These are phyloP conservation scores for Austroboletus novae-zelandiae DNA, from an alignment of 1,284 basidiomycete species.

Conservation along the genomic window DNA sequence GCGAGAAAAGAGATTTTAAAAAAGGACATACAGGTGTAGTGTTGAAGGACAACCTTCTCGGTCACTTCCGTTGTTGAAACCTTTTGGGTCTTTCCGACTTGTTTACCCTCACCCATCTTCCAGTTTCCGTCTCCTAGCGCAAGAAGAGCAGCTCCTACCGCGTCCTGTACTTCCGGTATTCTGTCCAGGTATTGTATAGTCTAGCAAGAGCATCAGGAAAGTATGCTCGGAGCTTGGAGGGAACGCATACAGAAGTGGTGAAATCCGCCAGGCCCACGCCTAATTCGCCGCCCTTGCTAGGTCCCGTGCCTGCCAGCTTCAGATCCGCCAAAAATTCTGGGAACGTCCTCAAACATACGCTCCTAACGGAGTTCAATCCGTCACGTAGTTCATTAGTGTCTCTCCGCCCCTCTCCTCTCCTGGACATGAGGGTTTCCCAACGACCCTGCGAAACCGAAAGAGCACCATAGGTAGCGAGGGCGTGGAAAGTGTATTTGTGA, in stretches of 20 bases:
- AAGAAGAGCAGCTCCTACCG: conserved; percentile 60
- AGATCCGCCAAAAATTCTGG: conserved; percentile 78
- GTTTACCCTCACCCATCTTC: conserved; percentile 81
- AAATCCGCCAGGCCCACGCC: conserved; percentile 65
- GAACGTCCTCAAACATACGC: conserved; percentile 72
- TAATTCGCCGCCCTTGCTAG: conserved; percentile 45
- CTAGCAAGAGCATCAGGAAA: conserved; percentile 34
- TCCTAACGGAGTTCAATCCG: conserved; percentile 57
- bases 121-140: conserved; percentile 81
- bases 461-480: conserved; percentile 62
- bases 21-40: conserved; percentile 61
- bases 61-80: conserved; percentile 45
- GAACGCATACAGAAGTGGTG: conserved; percentile 49
- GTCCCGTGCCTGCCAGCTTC: conserved; percentile 52
- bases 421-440: conserved; percentile 65
- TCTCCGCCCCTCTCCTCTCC: conserved; percentile 38
- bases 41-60: conserved; percentile 63
- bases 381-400: conserved; percentile 72
- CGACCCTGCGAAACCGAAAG: conserved; percentile 51
- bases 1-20: neutral
- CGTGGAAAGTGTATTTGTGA: conserved; percentile 82
- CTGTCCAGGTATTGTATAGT: conserved; percentile 66
- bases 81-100: conserved; percentile 51
- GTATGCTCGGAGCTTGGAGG: neutral
- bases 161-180: conserved; percentile 64